Evolutionary conservation across 108 stramenopile genomes (phyloP), one percentile per base, ranked within the genome.

Genomic region (Pseudonitzschia multiseries): DNA sequence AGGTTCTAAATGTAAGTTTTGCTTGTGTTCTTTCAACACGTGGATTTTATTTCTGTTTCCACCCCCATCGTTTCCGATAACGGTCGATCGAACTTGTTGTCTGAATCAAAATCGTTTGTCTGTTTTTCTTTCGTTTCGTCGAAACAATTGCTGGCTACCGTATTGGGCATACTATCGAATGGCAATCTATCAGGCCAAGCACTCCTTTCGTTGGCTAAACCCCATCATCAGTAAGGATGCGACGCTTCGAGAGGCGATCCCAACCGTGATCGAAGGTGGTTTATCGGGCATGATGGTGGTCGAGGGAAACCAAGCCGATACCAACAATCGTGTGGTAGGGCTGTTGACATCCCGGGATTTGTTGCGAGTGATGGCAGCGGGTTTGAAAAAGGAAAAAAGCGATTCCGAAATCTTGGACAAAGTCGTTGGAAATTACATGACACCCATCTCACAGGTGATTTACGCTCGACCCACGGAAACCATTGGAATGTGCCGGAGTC

Each of bases 221-320:
- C 88, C 89, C 13, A 83, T 89, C 8, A 89, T 95, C 57, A 63
- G 44, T 53, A 70, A 80, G 59, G 61, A 83, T 48, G 74, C 89
- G 18, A 89, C 88, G 17, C 54, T 95, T 13, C 59, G 72, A n/a
- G 82, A 91, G 40, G 91, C 91, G 14, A 87, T 92, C 50, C 65
- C 69, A 29, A 75, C 83, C 0, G 81, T 77, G 53, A 92, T 95
- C 70, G 90, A 92, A 59, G 84, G 87, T 31, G 91, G 90, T 41
- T 66, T 95, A 20, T 80, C 76, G 20, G 94, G 83, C 1, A 86
- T 91, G 89, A 95, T 95, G 94, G 94, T 95, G 20, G 81, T 94
- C 17, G 89, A 91, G 61, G 68, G 59, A 22, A 41, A 61, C 54
- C 60, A 73, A 18, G 27, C 42, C 29, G 4, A n/a, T 21, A 56